Percentiles rank a stretch among this genome's conserved stretches.
Conservation (phyloP, 2,329 filamentous ascomycete species). For the Cercospora sojina region DNA sequence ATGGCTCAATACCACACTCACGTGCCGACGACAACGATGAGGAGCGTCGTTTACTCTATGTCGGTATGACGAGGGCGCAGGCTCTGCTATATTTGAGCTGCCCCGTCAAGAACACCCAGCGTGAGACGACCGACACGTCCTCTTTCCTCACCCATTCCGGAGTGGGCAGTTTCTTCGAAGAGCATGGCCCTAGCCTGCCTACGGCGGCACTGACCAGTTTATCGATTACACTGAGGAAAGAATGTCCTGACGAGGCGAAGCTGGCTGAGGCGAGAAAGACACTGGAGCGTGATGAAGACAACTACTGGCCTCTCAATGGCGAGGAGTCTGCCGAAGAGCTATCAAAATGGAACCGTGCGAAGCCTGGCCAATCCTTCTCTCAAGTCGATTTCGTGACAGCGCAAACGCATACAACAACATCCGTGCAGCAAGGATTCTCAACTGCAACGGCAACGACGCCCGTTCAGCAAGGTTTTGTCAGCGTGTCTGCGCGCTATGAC, state of each 20-base stretch:
- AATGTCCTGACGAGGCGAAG: slow-evolving; percentile 56
- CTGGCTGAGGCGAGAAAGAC: slow-evolving; percentile 51
- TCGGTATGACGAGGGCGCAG: slow-evolving; percentile 94
- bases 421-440: slow-evolving; percentile 34
- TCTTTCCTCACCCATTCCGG: slow-evolving; percentile 63
- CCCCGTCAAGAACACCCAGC: slow-evolving; percentile 65
- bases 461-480: slow-evolving; percentile 36
- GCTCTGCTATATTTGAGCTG: slow-evolving; percentile 82
- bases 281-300: slow-evolving; percentile 63
- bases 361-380: not conserved
- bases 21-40: slow-evolving; percentile 83
- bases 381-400: slow-evolving; percentile 21
- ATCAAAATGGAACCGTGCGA: slow-evolving; percentile 41
- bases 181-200: slow-evolving; percentile 69
- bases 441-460: slow-evolving; percentile 31
- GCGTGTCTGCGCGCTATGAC: slow-evolving; percentile 41
- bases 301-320: slow-evolving; percentile 66
- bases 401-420: slow-evolving; percentile 24
- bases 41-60: slow-evolving; percentile 84
- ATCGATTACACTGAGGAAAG: slow-evolving; percentile 67
- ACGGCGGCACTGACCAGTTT: slow-evolving; percentile 63
- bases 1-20: slow-evolving; percentile 86
- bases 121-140: slow-evolving; percentile 65
- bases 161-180: slow-evolving; percentile 55
- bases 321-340: slow-evolving; percentile 43